These are phyloP conservation scores for Ogataea parapolymorpha DNA, from an alignment of 805 yeast species.

Conservation along the genomic window DNA sequence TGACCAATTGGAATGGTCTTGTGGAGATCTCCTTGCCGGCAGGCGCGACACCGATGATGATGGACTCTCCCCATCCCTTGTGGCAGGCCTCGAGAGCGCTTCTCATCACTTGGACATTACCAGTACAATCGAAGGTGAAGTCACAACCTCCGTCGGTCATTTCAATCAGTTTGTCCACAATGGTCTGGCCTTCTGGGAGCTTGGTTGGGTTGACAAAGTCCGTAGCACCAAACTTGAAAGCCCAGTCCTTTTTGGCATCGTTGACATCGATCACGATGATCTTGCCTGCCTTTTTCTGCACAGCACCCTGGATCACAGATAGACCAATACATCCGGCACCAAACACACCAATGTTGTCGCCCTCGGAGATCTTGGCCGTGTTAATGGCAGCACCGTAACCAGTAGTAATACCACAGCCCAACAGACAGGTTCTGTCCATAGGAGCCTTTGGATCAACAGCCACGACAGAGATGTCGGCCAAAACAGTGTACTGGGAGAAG, in stretches of 20 bases:
- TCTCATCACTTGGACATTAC: constrained; percentile 94
- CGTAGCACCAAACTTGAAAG: constrained; percentile 88
- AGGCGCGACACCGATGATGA: constrained; percentile 97
- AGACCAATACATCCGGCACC: constrained; percentile 99
- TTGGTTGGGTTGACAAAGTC: constrained; percentile 86
- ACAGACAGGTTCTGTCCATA: constrained; percentile 80
- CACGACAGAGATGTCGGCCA: constrained; percentile 94
- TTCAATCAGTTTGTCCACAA: constrained; percentile 80
- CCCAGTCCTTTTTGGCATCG: constrained; percentile 81
- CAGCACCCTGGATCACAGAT: constrained; percentile 94
- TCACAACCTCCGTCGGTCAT: constrained; percentile 97
- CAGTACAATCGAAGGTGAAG: constrained; percentile 96
- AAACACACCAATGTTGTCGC: constrained; percentile 92
- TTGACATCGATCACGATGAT: constrained; percentile 87
- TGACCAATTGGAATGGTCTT: constrained; percentile 97
- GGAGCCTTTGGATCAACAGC: constrained; percentile 84
- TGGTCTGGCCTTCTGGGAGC: constrained; percentile 66
- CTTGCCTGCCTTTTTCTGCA: constrained; percentile 72
- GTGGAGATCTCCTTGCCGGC: constrained; percentile 96
- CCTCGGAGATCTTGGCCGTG: constrained; percentile 86
- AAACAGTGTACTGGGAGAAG: constrained; percentile 95
- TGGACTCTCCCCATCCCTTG: constrained; percentile 98
- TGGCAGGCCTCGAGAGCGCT: constrained; percentile 95
- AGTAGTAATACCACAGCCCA: constrained; percentile 98
- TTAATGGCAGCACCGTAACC: constrained; percentile 97